These are phyloP conservation scores for Coemansia sp. DNA, from an alignment of 192 early-diverging fungal genomes.

Conservation along the genomic window DNA sequence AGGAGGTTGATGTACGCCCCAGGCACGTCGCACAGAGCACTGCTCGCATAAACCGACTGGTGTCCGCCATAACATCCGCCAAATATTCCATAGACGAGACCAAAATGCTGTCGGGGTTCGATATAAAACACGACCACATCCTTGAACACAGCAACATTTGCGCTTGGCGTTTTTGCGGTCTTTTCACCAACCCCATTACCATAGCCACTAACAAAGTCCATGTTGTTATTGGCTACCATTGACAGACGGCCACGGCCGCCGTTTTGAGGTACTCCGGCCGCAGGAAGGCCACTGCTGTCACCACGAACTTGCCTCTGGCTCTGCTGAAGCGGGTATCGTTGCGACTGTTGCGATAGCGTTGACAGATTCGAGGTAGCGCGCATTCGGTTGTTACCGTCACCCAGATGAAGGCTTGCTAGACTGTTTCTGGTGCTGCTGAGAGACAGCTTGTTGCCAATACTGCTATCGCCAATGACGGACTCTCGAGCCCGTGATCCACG, in stretches of 20 bases:
- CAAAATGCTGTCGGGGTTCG: slow-evolving; percentile 82
- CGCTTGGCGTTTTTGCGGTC: slow-evolving; percentile 15
- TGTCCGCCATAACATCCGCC: slow-evolving; percentile 72
- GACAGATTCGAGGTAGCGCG: slow-evolving; percentile 33
- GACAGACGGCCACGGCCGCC: slow-evolving; percentile 2
- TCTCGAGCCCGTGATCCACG: slow-evolving; percentile 25
- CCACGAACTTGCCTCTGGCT: not conserved
- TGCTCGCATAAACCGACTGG: slow-evolving; percentile 65
- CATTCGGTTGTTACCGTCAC: slow-evolving; percentile 12
- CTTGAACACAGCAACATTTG: slow-evolving; percentile 25
- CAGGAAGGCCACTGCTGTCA: not conserved
- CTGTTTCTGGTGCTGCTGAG: slow-evolving; percentile 28
- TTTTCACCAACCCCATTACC: not conserved
- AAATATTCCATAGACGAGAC: slow-evolving; percentile 66
- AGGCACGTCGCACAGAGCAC: slow-evolving; percentile 61
- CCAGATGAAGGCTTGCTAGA: slow-evolving; percentile 11
- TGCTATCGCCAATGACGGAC: not conserved
- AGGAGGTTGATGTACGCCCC: slow-evolving; percentile 71
- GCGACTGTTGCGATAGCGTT: slow-evolving; percentile 16
- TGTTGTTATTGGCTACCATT: not conserved
- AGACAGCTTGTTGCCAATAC: slow-evolving; percentile 2
- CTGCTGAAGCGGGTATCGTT: not conserved
- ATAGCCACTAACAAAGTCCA: not conserved
- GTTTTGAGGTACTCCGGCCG: slow-evolving; percentile 4
- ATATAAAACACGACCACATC: slow-evolving; percentile 68